Base-by-base conservation (phyloP, 139 green algal genomes). In the Micromonas commoda region DNA sequence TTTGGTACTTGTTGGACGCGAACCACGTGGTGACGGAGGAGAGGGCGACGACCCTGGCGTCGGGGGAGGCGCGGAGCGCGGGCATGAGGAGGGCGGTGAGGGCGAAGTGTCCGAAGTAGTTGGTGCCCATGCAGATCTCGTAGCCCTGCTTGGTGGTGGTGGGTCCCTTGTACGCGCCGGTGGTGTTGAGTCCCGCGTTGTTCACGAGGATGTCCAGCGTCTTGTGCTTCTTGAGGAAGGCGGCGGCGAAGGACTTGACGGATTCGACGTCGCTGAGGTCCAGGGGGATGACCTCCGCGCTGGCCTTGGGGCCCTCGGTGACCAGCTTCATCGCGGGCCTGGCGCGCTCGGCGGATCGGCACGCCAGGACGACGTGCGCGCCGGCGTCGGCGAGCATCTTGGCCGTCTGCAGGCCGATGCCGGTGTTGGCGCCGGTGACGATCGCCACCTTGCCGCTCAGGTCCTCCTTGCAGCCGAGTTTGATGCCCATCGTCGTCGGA, bases 371-470 rank as follows among this genome's bases (percentile, higher is more conserved):
- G 4, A 78, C 71, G 33, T 2, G 4, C 3, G 5, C 51, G 52
- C 53, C 53, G 5, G 29, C 28, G 4, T 68, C 57, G 20, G 81
- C 81, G 19, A 82, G 51, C 29, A 34, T 64, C 16, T 77, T 37
- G 4, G 57, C 70, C 5, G 68, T 54, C 1, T 53, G 53, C 20
- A 68, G 31, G 4, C 81, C 81, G n/a, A 85, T 73, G 45, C 81
- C 81, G n/a, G 71, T 53, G 65, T 85, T 85, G 31, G 34, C 76
- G 21, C 81, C 81, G 23, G 81, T 85, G 51, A 85, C 70, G 61
- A 85, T 29, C 35, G 29, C 68, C 20, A 75, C 53, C 29, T 75
- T 75, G n/a, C 38, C 68, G 26, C 19, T 63, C 16, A 75, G 29
- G 29, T 75, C 33, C 1, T 1, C 3, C 37, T 9, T 33, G 37